Evolutionary conservation across 495 filamentous ascomycete genomes (phyloP), one percentile per base, ranked within the genome.

Genomic region (Aspergillus nanangensis): DNA sequence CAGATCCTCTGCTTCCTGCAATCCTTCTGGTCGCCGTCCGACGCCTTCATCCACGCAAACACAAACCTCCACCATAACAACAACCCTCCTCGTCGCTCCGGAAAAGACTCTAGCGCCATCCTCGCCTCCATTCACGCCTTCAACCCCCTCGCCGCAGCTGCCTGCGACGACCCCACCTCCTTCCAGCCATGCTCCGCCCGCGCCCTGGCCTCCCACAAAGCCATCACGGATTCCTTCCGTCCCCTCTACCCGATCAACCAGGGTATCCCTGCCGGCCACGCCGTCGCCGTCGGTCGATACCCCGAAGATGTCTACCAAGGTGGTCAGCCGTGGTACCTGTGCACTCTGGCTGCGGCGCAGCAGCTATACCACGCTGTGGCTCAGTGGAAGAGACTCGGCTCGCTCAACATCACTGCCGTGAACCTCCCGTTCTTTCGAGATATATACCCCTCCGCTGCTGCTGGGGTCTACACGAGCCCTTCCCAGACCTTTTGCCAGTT

Each of bases 291-390:
- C 3, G 83, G 83, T 41, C 63, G 83, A 8, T 86, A 87, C 58
- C 58, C 80, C 3, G 81, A 84, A 49, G 83, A 87, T 51, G 56
- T 67, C 4, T 87, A 84, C 52, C 78, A 79, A 55, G 74, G 74
- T 33, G 81, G 80, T 27, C 76, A 82, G 60, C 77, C 77, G 8
- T 82, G 80, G 80, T 81, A 79, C 52, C 69, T 85, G 9, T 57
- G 63, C 46, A 83, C 77, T 17, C 67, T 81, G 17, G 77, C 75
- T n/a, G 76, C 76, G 0, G 79, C 78, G 27, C 80, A 85, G 53
- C 69, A 76, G 57, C 70, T 85, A 17, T 85, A 83, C 54, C 76
- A 78, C 43, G 76, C 80, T 4, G 37, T 82, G 18, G 74, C 75
- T 44, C 75, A 80, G 38, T 82, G 78, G 78, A 69, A 79, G 44